Base-by-base conservation (phyloP, 257 asterid species). In the Ballota nigra region DNA sequence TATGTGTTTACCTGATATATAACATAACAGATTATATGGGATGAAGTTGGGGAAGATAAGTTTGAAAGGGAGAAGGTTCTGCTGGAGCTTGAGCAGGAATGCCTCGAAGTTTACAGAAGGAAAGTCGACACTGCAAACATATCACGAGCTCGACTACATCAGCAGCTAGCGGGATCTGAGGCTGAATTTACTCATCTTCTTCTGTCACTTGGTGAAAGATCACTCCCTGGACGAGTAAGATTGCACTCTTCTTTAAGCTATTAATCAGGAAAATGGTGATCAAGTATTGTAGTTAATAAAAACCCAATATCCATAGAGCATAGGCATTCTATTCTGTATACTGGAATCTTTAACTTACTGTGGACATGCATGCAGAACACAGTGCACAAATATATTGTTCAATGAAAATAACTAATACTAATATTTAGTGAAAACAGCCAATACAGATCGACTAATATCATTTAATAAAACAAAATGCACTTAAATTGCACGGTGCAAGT, bases 101-200 rank as follows among this genome's bases (percentile, higher is more conserved):
- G 97, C 81, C 89, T 91, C n/a, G 95, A 91, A 70, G 96, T 94
- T 74, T 88, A 86, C 66, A 75, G 97, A 76, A 89, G 87, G 84
- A 94, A 91, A 83, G 98, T 94, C 19, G 97, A 94, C 82, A 83
- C 82, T 31, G 98, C 96, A 18, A 94, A 89, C 81, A 88, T 86
- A 28, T 89, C 96, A 74, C 82, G 98, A 78, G 88, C 98, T 53
- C 87, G 89, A 26, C 68, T 91, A 26, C 98, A 94, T 77, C 98
- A 89, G 79, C 95, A 91, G 71, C 87, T 94, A 20, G 98, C 98
- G 16, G 96, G 89, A 70, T 86, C 97, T 26, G 96, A 94, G 82
- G 98, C 98, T 28, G 92, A 86, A 70, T 88, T 91, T 53, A 94
- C 98, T 60, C 96, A 86, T 76, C 94, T 94, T 71, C 91, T 94